A percentile compares a stretch with the other conserved stretches of the same genome.
Evolutionary conservation across 1,139 yeast species (phyloP).

Genomic region (Pichia norvegensis): DNA sequence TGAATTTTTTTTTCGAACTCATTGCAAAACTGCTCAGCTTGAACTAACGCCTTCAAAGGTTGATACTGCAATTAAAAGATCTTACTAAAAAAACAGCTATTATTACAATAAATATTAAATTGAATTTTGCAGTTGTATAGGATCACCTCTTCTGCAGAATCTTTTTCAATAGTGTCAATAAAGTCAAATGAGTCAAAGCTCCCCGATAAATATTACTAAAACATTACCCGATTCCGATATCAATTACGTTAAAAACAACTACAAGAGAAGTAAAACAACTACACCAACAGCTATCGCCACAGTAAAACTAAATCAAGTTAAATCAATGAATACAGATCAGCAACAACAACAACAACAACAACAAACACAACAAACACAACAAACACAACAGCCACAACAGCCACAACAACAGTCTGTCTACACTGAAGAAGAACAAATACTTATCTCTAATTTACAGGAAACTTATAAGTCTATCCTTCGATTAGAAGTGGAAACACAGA

Average conservation of each 20-base stretch:
- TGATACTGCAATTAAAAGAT: neutral
- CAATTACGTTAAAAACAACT: neutral
- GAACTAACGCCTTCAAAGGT: neutral
- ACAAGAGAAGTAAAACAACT: constrained; percentile 11
- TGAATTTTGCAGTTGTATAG: neutral
- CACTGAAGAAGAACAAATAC: constrained; percentile 61
- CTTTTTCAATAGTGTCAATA: neutral
- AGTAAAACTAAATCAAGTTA: neutral
- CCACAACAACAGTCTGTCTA: constrained; percentile 33
- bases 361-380: constrained; percentile 2
- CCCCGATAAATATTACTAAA: neutral
- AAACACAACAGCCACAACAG: constrained; percentile 31
- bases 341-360: constrained; percentile 2
- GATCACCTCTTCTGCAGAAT: neutral
- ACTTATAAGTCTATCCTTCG: constrained; percentile 63
- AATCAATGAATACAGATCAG: constrained; percentile 13
- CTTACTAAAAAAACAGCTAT: neutral
- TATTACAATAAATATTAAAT: neutral
- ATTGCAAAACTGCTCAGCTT: neutral
- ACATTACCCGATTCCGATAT: neutral
- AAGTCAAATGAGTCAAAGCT: neutral
- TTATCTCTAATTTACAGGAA: constrained; percentile 64
- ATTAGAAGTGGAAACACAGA: constrained; percentile 62
- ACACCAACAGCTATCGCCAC: neutral
- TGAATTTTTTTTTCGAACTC: neutral